Percentiles rank a stretch among this genome's conserved stretches.
Evolutionary conservation across 768 basidiomycete species (phyloP).

Genomic region (Lyophyllum decastes): DNA sequence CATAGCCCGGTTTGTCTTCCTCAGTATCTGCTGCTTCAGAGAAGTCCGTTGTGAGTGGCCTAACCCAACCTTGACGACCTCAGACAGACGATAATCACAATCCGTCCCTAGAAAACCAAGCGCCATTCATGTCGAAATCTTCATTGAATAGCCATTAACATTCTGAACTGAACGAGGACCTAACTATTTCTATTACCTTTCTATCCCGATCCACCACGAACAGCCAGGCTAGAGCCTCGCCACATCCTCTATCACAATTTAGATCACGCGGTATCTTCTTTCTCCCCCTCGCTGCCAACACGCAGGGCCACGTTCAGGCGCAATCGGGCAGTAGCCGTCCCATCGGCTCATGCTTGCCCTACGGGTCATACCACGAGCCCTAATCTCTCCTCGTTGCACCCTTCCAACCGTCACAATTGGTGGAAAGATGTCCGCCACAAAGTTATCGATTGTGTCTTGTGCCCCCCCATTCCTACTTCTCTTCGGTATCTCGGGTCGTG

Average conservation of each 20-base stretch:
- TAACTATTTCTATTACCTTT: neutral
- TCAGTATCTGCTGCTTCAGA: neutral
- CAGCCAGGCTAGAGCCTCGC: neutral
- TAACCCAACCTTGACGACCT: neutral
- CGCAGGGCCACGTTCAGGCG: neutral
- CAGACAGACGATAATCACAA: neutral
- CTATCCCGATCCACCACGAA: neutral
- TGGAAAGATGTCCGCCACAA: neutral
- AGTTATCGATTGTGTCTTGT: neutral
- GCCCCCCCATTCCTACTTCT: neutral
- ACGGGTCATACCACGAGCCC: neutral
- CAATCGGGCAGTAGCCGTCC: neutral
- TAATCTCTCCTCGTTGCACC: neutral
- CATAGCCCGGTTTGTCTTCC: neutral
- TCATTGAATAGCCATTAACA: neutral
- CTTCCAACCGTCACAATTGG: neutral
- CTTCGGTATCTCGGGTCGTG: neutral
- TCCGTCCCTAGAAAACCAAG: neutral
- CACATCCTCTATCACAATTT: neutral
- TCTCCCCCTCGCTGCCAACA: neutral
- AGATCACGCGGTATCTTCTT: neutral
- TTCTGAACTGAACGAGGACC: neutral
- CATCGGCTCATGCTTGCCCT: neutral
- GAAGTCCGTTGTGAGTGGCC: neutral
- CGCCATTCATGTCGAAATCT: neutral